Evolutionary conservation across 352 stramenopile species (phyloP).

Genomic region (Peronospora destructor): DNA sequence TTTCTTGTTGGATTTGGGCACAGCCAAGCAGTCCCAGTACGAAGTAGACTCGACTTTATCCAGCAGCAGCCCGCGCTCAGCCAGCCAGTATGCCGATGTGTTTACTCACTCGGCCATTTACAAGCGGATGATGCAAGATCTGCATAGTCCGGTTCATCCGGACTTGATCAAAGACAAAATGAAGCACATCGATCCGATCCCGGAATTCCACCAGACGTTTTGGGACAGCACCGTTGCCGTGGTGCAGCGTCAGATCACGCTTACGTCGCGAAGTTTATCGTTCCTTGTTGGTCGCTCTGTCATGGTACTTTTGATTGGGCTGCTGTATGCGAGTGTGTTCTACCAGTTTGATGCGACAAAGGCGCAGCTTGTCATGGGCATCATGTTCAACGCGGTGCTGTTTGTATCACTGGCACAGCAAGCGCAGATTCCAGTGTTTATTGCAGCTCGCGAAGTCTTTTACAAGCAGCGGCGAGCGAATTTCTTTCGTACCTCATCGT

Average conservation of each 20-base stretch:
- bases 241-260: not conserved
- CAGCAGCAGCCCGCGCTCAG: conserved; percentile 3
- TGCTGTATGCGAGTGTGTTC: conserved; percentile 19
- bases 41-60: too few relatives aligned
- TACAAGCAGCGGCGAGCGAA: not conserved
- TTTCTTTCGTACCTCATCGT: conserved; percentile 17
- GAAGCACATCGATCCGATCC: not conserved
- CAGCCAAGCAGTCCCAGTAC: too few relatives aligned
- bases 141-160: not conserved
- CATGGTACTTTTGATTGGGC: conserved; percentile 14
- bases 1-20: too few relatives aligned
- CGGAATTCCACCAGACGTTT: conserved; percentile 17
- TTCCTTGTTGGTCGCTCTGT: conserved; percentile 6
- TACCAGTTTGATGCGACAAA: conserved; percentile 15
- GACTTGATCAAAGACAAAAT: not conserved
- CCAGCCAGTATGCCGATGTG: conserved; percentile 6
- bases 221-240: conserved; percentile 9
- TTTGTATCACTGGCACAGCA: conserved; percentile 12
- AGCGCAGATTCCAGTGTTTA: conserved; percentile 10
- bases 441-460: conserved; percentile 1
- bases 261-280: conserved; percentile 2
- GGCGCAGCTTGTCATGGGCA: conserved; percentile 12
- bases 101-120: conserved; percentile 9
- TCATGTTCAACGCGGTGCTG: conserved; percentile 15
- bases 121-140: not conserved